A percentile compares a stretch with the other conserved stretches of the same genome.
Conservation (phyloP, 2,329 filamentous ascomycete species). For the Diaporthe capsici region DNA sequence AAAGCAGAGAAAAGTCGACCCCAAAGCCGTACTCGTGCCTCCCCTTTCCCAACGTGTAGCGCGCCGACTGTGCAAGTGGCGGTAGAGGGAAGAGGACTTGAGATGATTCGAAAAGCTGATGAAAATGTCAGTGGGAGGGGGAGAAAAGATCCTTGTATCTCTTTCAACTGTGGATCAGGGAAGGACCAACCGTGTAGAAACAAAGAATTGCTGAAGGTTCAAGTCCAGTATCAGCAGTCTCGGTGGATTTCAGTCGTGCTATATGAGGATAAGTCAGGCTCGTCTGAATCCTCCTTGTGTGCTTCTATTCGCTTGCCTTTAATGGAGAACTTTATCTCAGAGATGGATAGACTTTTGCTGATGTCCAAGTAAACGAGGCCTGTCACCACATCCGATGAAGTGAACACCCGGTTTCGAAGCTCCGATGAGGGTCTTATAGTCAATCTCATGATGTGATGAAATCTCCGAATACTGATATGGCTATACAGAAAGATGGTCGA, state of each 20-base stretch:
- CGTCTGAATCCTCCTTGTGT: neutral
- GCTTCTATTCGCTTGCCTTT: neutral
- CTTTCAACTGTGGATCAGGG: neutral
- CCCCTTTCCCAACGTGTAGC: neutral
- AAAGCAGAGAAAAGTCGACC: neutral
- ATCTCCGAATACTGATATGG: neutral
- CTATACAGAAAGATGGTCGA: neutral
- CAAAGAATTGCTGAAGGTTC: neutral
- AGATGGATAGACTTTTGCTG: neutral
- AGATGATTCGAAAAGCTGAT: neutral
- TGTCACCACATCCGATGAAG: neutral
- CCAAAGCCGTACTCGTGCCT: neutral
- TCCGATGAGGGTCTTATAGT: neutral
- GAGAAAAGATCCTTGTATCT: no score
- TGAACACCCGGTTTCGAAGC: neutral
- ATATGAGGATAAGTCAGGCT: neutral
- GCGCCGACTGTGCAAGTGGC: neutral
- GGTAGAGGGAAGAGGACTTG: neutral
- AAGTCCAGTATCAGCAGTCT: neutral
- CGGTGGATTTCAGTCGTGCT: neutral
- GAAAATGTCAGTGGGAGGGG: neutral
- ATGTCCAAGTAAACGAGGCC: conserved; percentile 10
- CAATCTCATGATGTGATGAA: neutral
- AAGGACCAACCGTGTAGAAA: neutral
- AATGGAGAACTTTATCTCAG: conserved; percentile 5